Evolutionary conservation across 2,329 filamentous ascomycete species (phyloP).

Genomic region (Blumeria graminis): DNA sequence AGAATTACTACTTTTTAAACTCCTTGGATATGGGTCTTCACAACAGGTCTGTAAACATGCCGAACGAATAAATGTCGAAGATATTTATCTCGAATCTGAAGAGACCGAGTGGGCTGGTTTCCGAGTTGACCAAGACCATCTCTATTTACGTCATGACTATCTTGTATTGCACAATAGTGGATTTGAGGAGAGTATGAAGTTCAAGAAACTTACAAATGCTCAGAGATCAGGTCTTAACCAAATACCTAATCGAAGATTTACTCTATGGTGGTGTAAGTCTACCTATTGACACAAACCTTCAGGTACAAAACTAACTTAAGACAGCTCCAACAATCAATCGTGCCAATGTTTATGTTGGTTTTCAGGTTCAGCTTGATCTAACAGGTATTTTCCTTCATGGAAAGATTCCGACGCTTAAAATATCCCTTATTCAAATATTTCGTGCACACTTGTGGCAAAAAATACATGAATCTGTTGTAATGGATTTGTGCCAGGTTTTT

Average conservation of each 20-base stretch:
- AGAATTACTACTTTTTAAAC: constrained; percentile 17
- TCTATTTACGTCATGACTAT: constrained; percentile 25
- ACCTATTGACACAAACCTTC: background rate
- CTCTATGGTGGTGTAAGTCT: constrained; percentile 60
- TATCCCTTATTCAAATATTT: constrained; percentile 97
- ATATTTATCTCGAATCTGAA: constrained; percentile 20
- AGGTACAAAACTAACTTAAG: background rate
- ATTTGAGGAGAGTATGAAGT: constrained; percentile 55
- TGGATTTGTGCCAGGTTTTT: constrained; percentile 97
- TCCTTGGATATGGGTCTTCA: constrained; percentile 14
- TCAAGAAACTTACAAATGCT: constrained; percentile 96
- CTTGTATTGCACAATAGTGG: constrained; percentile 20
- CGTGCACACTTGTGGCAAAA: constrained; percentile 99
- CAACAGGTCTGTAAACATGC: constrained; percentile 5
- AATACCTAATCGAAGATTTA: constrained; percentile 96
- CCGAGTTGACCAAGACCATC: constrained; percentile 25
- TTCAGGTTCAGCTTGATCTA: constrained; percentile 93
- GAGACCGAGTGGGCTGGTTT: constrained; percentile 25
- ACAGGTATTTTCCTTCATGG: constrained; percentile 98
- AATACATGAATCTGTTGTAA: constrained; percentile 94
- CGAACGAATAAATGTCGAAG: constrained; percentile 17
- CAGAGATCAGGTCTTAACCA: constrained; percentile 93
- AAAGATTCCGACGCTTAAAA: constrained; percentile 95
- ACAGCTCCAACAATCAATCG: constrained; percentile 54
- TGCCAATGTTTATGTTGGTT: constrained; percentile 96